These are phyloP conservation scores for Coniferiporia weirii DNA, from an alignment of 1,284 basidiomycete genomes.

Conservation along the genomic window DNA sequence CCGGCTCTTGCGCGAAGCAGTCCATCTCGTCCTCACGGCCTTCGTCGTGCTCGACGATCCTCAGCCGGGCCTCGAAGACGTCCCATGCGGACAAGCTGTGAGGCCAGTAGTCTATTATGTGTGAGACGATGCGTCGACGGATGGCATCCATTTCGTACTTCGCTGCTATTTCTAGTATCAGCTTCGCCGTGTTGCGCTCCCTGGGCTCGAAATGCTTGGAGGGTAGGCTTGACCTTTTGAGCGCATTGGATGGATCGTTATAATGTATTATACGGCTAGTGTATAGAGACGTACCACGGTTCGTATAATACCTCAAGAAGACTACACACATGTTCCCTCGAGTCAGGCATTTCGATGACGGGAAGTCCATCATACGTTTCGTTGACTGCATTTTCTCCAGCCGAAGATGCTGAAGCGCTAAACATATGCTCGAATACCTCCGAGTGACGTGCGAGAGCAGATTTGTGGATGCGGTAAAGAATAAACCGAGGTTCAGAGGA, in stretches of 20 bases:
- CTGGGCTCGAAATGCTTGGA: slow-evolving; percentile 3
- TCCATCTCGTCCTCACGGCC: slow-evolving; percentile 1
- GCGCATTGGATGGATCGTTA: background rate
- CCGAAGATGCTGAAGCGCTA: background rate
- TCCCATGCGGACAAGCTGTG: slow-evolving; percentile 1
- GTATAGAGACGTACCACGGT: background rate
- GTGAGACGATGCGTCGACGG: slow-evolving; percentile 1
- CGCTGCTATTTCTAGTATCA: background rate
- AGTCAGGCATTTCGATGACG: slow-evolving; percentile 3
- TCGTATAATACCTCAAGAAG: slow-evolving; percentile 6
- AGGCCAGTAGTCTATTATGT: slow-evolving; percentile 5
- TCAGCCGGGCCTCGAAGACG: background rate
- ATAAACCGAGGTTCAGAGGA: background rate
- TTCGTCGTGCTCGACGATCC: background rate
- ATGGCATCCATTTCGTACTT: slow-evolving; percentile 12
- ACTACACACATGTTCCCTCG: background rate
- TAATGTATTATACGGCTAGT: background rate
- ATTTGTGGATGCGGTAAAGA: slow-evolving; percentile 4
- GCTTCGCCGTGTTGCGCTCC: background rate
- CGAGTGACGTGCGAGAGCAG: slow-evolving; percentile 2
- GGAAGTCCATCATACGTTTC: slow-evolving; percentile 4
- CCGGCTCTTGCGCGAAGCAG: slow-evolving; percentile 1
- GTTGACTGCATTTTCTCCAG: background rate
- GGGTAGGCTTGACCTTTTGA: background rate
- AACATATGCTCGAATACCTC: slow-evolving; percentile 3